Evolutionary conservation across 352 stramenopile genomes (phyloP).

Genomic region (Pelagophyceae sp.): DNA sequence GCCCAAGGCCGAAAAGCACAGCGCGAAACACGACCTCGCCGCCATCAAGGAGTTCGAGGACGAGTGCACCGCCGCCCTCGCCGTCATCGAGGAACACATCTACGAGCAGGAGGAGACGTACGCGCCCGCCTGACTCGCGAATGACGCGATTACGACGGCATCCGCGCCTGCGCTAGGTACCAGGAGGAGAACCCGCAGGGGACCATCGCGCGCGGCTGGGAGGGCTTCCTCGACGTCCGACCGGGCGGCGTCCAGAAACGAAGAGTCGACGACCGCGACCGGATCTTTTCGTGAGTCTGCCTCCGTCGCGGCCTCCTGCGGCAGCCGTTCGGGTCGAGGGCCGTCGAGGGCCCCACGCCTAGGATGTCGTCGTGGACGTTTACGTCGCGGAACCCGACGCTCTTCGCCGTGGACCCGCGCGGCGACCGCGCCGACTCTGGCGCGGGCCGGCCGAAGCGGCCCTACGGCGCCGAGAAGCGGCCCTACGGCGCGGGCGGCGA

Average conservation of each 20-base stretch:
- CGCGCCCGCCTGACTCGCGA: no score
- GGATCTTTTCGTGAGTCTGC: not conserved
- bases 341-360: not conserved
- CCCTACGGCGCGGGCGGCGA: not conserved
- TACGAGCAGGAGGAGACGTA: not conserved
- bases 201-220: not conserved
- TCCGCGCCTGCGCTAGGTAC: no score
- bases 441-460: not conserved
- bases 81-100: not conserved
- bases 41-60: not conserved
- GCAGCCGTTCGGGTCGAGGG: no score
- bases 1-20: no score
- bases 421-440: not conserved
- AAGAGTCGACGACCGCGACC: not conserved
- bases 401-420: not conserved
- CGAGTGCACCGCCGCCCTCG: not conserved
- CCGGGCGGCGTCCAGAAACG: not conserved
- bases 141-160: no score
- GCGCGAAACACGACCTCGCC: not conserved
- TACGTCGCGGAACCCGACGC: not conserved
- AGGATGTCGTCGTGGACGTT: not conserved
- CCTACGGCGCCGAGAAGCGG: not conserved
- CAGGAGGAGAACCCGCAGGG: not conserved
- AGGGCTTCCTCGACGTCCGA: slow-evolving; percentile 1
- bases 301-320: not conserved